Percentiles rank a stretch among this genome's conserved stretches.
Conservation (phyloP, 2,329 filamentous ascomycete species). For the Byssoonygena ceratinophila region DNA sequence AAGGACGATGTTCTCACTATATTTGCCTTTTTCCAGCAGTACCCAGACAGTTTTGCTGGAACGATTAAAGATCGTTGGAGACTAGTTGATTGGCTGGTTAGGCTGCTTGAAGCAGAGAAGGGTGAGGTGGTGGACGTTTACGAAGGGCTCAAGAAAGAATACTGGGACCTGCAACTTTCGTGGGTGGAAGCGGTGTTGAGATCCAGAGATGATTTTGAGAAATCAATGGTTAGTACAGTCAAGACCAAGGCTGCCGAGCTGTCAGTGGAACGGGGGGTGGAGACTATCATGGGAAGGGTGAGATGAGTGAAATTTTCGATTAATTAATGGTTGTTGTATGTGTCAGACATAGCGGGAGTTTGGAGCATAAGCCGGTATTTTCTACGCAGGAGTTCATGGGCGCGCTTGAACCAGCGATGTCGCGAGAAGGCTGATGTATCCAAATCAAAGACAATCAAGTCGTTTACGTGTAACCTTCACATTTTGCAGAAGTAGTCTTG, state of each 20-base stretch:
- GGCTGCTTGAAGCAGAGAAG: conserved; percentile 64
- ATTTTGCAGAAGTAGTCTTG: too few species aligned
- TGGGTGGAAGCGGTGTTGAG: conserved; percentile 93
- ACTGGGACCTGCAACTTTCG: conserved; percentile 87
- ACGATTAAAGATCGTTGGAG: conserved; percentile 87
- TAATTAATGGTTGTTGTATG: too few species aligned
- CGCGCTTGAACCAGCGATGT: too few species aligned
- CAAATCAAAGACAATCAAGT: too few species aligned
- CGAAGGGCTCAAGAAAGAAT: conserved; percentile 68
- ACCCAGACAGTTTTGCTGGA: conserved; percentile 58
- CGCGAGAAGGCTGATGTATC: too few species aligned
- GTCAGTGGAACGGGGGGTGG: conserved; percentile 64
- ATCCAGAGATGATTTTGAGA: conserved; percentile 83
- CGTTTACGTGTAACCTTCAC: too few species aligned
- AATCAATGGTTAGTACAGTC: conserved; percentile 74
- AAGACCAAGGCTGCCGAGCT: conserved; percentile 83
- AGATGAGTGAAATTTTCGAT: conserved; percentile 44
- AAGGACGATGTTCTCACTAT: conserved; percentile 84
- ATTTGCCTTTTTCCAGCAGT: conserved; percentile 74
- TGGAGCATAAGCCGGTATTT: too few species aligned
- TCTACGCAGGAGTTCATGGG: too few species aligned
- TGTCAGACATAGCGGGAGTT: too few species aligned
- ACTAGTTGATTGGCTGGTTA: conserved; percentile 73
- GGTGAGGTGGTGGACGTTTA: conserved; percentile 68
- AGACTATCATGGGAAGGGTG: conserved; percentile 92